phyloP scores from a whole-genome alignment of 768 basidiomycete species.

The Mrakia hoshinonis region DNA sequence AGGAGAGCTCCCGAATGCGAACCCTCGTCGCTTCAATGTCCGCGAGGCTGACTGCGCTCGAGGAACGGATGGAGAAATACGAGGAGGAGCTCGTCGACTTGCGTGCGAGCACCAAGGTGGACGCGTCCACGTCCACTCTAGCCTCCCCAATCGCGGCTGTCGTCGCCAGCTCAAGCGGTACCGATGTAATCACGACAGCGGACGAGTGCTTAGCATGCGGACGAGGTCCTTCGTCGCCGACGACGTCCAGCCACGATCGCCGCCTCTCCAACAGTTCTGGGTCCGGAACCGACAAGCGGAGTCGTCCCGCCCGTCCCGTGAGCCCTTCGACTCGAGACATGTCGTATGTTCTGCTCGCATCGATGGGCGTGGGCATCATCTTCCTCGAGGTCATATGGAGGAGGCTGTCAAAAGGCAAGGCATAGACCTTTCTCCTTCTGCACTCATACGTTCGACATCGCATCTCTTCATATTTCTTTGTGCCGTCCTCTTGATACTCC shows the following conservation, averaged over 20 bases:
- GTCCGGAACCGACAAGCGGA: background rate
- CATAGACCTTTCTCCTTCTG: too few species aligned
- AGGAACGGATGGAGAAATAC: background rate
- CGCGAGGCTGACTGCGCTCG: background rate
- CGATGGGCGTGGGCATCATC: constrained; percentile 2
- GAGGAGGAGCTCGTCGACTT: background rate
- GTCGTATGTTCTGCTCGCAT: background rate
- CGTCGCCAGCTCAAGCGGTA: background rate
- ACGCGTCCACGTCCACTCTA: background rate
- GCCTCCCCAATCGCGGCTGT: background rate
- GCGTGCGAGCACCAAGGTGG: background rate
- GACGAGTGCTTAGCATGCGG: too few species aligned
- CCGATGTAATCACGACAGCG: too few species aligned
- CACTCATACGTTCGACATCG: too few species aligned
- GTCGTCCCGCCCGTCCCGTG: background rate
- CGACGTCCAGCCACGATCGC: too few species aligned
- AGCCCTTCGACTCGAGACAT: background rate
- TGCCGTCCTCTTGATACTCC: too few species aligned
- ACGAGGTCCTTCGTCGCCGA: too few species aligned
- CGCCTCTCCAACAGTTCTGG: too few species aligned
- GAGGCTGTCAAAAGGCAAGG: background rate
- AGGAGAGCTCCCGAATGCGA: background rate
- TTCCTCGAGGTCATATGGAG: background rate
- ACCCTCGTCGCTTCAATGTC: background rate
- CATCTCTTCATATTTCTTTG: too few species aligned